phyloP scores from a whole-genome alignment of 495 filamentous ascomycete genomes.

The Neurospora cerealis region DNA sequence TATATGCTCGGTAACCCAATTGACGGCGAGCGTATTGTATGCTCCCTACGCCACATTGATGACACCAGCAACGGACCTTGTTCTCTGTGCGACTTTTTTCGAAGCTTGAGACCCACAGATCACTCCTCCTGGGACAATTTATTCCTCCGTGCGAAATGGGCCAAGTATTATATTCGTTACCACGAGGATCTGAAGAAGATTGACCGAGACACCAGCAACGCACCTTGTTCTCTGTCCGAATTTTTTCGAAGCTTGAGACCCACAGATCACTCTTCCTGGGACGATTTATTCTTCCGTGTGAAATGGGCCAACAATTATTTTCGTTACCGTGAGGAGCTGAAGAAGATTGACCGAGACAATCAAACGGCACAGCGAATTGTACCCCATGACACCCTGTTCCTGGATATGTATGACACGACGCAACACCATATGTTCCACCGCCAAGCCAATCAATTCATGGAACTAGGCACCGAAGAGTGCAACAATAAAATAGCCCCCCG shows the following conservation, averaged over 20 bases:
- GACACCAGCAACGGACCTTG: not conserved
- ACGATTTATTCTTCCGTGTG: not conserved
- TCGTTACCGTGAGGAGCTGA: no score
- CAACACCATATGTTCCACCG: no score
- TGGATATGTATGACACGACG: no score
- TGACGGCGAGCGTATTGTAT: accelerated
- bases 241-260: not conserved
- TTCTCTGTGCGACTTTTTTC: not conserved
- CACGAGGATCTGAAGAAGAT: no score
- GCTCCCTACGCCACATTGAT: not conserved
- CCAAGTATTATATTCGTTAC: not conserved
- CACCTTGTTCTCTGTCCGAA: not conserved
- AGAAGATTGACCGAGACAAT: accelerated
- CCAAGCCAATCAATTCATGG: not conserved
- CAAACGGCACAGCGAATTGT: not conserved
- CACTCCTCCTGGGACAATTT: not conserved
- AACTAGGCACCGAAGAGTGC: not conserved
- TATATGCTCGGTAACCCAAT: not conserved
- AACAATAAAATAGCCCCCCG: not conserved
- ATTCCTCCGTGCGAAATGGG: not conserved
- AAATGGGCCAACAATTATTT: not conserved
- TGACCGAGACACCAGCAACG: accelerated
- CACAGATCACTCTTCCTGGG: not conserved
- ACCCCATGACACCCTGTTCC: not conserved
- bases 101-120: not conserved